Evolutionary conservation across 31 red algal genomes (phyloP).

Genomic region (Odonthalia washingtoniensis): DNA sequence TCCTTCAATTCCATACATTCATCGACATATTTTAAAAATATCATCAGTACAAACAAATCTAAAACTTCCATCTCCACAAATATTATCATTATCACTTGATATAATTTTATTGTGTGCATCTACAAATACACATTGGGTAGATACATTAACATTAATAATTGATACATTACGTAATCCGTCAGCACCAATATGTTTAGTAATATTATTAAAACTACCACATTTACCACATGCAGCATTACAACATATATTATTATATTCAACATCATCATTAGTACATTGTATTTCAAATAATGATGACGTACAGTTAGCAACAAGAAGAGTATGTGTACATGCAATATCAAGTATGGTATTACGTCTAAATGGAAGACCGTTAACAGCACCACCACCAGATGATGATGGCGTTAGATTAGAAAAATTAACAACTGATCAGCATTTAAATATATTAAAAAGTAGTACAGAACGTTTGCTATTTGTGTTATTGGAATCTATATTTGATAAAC

Average conservation of each 20-base stretch:
- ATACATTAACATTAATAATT: conserved; percentile 58
- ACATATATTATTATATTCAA: conserved; percentile 56
- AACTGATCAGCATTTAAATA: conserved; percentile 14
- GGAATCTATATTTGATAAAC: conserved; percentile 56
- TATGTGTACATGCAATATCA: conserved; percentile 29
- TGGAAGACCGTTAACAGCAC: conserved; percentile 54
- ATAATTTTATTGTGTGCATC: conserved; percentile 35
- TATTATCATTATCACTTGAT: conserved; percentile 58
- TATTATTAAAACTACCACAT: conserved; percentile 54
- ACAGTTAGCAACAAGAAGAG: conserved; percentile 37
- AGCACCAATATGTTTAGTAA: conserved; percentile 27
- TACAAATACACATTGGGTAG: conserved; percentile 58
- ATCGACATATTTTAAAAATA: conserved; percentile 58
- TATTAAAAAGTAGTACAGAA: conserved; percentile 50
- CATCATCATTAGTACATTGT: conserved; percentile 43
- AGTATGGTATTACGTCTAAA: conserved; percentile 49
- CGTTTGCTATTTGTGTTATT: conserved; percentile 58
- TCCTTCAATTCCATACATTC: conserved; percentile 30
- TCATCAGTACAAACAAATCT: conserved; percentile 33
- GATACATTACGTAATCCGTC: conserved; percentile 44
- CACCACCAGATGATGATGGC: conserved; percentile 46
- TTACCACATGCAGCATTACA: conserved; percentile 63
- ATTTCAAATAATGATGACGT: conserved; percentile 10
- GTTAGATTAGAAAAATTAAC: conserved; percentile 46
- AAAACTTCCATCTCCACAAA: too few relatives aligned